phyloP scores from a whole-genome alignment of 768 basidiomycete species.

The Hygrocybe coccinea region DNA sequence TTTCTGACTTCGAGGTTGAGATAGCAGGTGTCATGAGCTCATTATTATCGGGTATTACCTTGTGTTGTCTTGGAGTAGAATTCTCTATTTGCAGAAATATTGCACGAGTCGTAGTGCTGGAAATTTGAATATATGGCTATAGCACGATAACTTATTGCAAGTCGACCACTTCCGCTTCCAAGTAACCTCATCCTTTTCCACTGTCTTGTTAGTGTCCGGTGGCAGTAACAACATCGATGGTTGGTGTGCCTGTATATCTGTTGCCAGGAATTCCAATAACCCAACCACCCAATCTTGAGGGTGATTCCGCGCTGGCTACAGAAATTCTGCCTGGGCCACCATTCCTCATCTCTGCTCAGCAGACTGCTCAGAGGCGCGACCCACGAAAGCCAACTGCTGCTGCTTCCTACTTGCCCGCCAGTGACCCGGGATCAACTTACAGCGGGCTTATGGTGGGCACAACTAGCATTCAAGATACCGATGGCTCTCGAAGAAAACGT shows the following conservation, averaged over 20 bases:
- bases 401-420: slow-evolving; percentile 75
- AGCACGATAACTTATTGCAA: no score
- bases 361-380: slow-evolving; percentile 70
- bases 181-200: background rate
- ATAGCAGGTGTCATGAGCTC: no score
- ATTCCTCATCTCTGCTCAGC: slow-evolving; percentile 64
- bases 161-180: background rate
- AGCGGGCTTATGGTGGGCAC: slow-evolving; percentile 68
- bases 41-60: no score
- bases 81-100: no score
- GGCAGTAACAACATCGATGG: slow-evolving; percentile 32
- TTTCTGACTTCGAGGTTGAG: no score
- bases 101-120: no score
- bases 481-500: slow-evolving; percentile 67
- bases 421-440: slow-evolving; percentile 87
- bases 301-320: slow-evolving; percentile 77
- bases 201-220: background rate
- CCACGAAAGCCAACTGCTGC: slow-evolving; percentile 66
- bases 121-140: no score
- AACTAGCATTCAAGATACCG: slow-evolving; percentile 51
- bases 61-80: no score
- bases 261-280: slow-evolving; percentile 65
- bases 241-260: slow-evolving; percentile 66
- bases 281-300: slow-evolving; percentile 78
- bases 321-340: slow-evolving; percentile 90